Evolutionary conservation across 2,329 filamentous ascomycete species (phyloP).

Genomic region (Fonsecaea erecta): DNA sequence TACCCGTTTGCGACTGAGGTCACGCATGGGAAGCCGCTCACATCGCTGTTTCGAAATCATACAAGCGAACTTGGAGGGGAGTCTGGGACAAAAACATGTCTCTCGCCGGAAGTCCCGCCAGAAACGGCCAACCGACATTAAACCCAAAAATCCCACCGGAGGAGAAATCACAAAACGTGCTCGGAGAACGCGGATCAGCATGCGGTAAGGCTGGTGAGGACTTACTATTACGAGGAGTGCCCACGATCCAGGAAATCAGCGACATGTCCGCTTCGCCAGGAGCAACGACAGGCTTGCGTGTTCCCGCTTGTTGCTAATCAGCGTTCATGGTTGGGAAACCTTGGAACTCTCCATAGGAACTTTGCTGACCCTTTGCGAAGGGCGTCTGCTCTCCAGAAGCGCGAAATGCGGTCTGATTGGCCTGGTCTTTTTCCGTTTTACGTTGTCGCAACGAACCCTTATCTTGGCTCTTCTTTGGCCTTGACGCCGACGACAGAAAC

Average conservation of each 20-base stretch:
- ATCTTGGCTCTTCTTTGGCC: constrained; percentile 14
- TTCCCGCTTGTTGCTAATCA: neutral
- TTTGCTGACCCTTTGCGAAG: constrained; percentile 9
- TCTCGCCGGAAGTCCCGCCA: constrained; percentile 6
- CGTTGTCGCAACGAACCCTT: constrained; percentile 17
- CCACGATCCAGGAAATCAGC: neutral
- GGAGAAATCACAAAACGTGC: neutral
- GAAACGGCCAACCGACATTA: neutral
- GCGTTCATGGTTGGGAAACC: neutral
- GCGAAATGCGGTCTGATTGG: constrained; percentile 19
- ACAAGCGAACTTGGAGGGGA: constrained; percentile 17
- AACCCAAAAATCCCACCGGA: neutral
- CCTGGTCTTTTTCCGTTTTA: neutral
- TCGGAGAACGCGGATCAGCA: neutral
- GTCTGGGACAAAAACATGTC: constrained; percentile 25
- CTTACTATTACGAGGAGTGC: neutral
- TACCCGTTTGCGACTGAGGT: constrained; percentile 3
- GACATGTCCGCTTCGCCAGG: constrained; percentile 2
- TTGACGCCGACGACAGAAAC: neutral
- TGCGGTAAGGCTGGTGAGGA: constrained; percentile 14
- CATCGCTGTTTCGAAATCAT: constrained; percentile 26
- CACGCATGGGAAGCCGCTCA: neutral
- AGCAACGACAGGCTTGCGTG: neutral
- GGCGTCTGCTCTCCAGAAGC: constrained; percentile 8
- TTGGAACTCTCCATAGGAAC: constrained; percentile 1